phyloP scores from a whole-genome alignment of 148 eudicot genomes.

The Gaultheria prostrata region DNA sequence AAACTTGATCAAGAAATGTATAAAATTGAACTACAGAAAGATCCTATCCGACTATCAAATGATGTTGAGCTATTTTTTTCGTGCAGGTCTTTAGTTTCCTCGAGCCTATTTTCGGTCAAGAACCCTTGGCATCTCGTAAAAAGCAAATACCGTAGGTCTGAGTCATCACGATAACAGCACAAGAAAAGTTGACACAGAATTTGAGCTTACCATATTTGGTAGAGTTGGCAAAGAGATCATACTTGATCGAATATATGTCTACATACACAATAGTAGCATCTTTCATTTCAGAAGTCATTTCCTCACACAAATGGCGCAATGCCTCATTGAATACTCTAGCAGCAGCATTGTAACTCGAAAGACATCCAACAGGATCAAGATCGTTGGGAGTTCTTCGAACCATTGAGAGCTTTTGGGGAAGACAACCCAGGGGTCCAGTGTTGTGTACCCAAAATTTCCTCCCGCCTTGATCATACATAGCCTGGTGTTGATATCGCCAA shows the following conservation, averaged over 20 bases:
- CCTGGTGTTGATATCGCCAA: constrained; percentile 27
- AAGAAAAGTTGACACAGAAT: neutral
- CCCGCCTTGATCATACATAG: constrained; percentile 69
- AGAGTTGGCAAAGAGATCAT: constrained; percentile 72
- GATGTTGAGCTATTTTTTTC: neutral
- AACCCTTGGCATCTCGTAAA: neutral
- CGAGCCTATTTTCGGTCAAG: neutral
- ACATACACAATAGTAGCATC: constrained; percentile 73
- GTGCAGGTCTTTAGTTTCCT: neutral
- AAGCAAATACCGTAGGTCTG: too few species aligned
- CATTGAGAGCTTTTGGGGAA: constrained; percentile 73
- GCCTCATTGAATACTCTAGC: constrained; percentile 67
- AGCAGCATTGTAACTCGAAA: constrained; percentile 62
- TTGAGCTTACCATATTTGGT: constrained; percentile 56
- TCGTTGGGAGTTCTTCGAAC: constrained; percentile 34
- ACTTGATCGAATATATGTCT: constrained; percentile 83
- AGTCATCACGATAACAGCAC: neutral
- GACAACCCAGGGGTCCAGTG: constrained; percentile 93
- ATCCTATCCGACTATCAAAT: neutral
- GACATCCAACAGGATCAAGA: constrained; percentile 63
- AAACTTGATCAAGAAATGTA: neutral
- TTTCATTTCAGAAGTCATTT: constrained; percentile 56
- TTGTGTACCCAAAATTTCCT: constrained; percentile 89
- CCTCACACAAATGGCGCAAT: constrained; percentile 43
- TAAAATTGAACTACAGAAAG: neutral